phyloP scores from a whole-genome alignment of 163 green algal species.

The Coccomyxa subellipsoidea region DNA sequence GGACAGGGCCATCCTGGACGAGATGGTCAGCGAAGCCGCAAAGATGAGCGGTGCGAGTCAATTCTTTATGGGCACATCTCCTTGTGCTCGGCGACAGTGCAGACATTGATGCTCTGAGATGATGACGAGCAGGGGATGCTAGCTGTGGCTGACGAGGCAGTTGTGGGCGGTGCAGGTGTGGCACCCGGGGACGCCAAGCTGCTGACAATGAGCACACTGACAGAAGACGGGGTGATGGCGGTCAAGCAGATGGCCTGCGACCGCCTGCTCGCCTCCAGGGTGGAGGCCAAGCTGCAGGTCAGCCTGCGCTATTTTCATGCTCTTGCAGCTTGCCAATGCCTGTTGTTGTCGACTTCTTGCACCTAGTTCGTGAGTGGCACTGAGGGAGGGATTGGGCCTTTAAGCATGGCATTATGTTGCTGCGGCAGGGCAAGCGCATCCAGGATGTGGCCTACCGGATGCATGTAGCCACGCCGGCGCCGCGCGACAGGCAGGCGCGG shows the following conservation, averaged over 20 bases:
- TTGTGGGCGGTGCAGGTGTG: not conserved
- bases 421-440: constrained; percentile 83
- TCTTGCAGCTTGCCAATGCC: no score
- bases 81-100: not conserved
- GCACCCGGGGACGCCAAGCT: constrained; percentile 48
- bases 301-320: no score
- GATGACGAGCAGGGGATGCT: no score
- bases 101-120: not conserved
- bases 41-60: constrained; percentile 21
- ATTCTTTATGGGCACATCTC: not conserved
- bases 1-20: constrained; percentile 66
- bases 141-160: no score
- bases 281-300: constrained; percentile 85
- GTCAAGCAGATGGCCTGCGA: constrained; percentile 88
- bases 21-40: constrained; percentile 73
- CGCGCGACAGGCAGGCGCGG: constrained; percentile 49
- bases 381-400: no score
- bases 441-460: constrained; percentile 87
- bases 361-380: no score
- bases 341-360: no score
- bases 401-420: no score
- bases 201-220: constrained; percentile 92
- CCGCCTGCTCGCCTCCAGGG: constrained; percentile 76
- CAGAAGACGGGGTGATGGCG: constrained; percentile 83
- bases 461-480: constrained; percentile 85